Conservation (phyloP, 371 early-diverging fungal genomes). For the Chytridiales sp. region DNA sequence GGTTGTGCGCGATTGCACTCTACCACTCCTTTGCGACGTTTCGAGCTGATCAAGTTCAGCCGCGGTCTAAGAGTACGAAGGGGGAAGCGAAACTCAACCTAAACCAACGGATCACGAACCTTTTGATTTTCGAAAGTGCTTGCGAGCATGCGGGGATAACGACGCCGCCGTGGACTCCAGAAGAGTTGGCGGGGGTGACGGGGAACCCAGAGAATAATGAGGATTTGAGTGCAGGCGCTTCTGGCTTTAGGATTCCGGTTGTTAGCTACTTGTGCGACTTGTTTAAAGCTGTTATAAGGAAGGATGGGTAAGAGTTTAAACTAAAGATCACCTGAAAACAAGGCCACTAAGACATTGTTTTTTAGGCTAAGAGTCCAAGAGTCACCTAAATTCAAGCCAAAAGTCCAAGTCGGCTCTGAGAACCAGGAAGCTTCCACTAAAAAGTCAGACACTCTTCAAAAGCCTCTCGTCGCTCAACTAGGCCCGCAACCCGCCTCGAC, state of each 20-base stretch:
- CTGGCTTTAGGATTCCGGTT: no score
- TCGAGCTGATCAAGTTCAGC: constrained; percentile 7
- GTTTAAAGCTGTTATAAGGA: neutral
- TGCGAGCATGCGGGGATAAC: constrained; percentile 1
- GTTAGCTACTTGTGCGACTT: constrained; percentile 5
- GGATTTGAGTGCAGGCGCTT: no score
- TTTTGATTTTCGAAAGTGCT: constrained; percentile 9
- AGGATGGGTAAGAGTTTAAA: neutral
- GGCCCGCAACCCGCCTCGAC: no score
- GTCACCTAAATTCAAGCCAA: no score
- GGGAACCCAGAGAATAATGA: no score
- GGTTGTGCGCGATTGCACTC: neutral
- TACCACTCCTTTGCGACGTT: constrained; percentile 9
- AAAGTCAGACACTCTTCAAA: no score
- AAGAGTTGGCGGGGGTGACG: constrained; percentile 14
- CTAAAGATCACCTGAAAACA: neutral
- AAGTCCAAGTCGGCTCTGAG: no score
- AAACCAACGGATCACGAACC: constrained; percentile 15
- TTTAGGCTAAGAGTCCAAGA: no score
- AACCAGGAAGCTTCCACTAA: no score
- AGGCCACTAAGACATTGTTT: constrained; percentile 18
- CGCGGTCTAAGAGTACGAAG: constrained; percentile 19
- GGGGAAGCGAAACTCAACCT: constrained; percentile 1
- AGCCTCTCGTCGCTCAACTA: no score
- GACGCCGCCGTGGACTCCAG: constrained; percentile 15